Percentiles rank a stretch among this genome's conserved stretches.
These are phyloP conservation scores for Geotrichum histeridarum DNA, from an alignment of 1,139 yeast genomes.

Conservation along the genomic window DNA sequence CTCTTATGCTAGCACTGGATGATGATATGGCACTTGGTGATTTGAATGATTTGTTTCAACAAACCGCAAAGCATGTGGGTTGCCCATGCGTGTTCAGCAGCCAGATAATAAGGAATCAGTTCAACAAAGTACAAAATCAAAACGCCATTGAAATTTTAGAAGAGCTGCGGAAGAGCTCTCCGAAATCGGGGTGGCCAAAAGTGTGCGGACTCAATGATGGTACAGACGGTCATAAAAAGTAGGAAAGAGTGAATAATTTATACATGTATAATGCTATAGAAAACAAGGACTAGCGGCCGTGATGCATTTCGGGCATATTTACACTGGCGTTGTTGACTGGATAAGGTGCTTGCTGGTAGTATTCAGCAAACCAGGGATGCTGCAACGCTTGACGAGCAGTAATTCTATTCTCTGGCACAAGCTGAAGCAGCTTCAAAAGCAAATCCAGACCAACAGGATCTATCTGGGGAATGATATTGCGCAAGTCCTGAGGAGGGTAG, in stretches of 20 bases:
- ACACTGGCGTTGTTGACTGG: slow-evolving; percentile 5
- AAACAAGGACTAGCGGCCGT: not conserved
- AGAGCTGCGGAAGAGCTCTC: too few relatives aligned
- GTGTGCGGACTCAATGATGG: too few relatives aligned
- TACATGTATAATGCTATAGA: too few relatives aligned
- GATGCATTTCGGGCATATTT: not conserved
- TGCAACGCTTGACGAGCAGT: slow-evolving; percentile 88
- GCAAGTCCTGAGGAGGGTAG: slow-evolving; percentile 77
- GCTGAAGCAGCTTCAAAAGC: slow-evolving; percentile 69
- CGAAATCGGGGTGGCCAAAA: too few relatives aligned
- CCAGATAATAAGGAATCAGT: slow-evolving; percentile 5
- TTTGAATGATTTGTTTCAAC: not conserved
- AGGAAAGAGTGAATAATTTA: too few relatives aligned
- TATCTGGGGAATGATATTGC: slow-evolving; percentile 64
- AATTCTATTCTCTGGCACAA: slow-evolving; percentile 87
- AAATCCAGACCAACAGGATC: slow-evolving; percentile 79
- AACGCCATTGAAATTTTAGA: not conserved
- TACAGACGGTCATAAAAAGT: too few relatives aligned
- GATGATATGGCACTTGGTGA: not conserved
- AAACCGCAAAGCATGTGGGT: not conserved
- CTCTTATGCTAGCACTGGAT: slow-evolving; percentile 3
- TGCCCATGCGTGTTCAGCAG: slow-evolving; percentile 2
- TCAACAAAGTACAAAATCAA: not conserved
- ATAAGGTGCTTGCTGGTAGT: slow-evolving; percentile 27
- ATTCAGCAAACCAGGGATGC: slow-evolving; percentile 93